Evolutionary conservation across 2,329 filamentous ascomycete genomes (phyloP).

Genomic region (Calonectria montana): DNA sequence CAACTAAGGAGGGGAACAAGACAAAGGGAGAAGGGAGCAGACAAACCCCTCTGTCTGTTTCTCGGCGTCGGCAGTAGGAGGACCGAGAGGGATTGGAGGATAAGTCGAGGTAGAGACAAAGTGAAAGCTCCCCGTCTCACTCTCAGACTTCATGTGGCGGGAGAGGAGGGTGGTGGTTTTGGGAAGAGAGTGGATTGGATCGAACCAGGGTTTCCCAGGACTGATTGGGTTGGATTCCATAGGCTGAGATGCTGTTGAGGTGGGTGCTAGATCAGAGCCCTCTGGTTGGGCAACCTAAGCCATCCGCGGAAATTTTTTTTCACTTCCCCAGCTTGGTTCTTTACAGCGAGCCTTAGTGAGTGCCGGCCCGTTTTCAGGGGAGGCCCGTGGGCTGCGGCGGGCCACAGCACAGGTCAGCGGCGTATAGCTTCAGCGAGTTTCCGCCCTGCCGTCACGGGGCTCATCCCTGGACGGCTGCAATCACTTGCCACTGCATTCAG

Average conservation of each 20-base stretch:
- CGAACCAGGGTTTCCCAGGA: slow-evolving; percentile 14
- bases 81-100: slow-evolving; percentile 14
- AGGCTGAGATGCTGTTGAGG: slow-evolving; percentile 24
- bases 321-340: not conserved
- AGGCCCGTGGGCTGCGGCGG: not conserved
- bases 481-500: not conserved
- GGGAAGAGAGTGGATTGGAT: slow-evolving; percentile 22
- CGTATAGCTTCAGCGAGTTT: not conserved
- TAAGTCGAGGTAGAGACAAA: slow-evolving; percentile 22
- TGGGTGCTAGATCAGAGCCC: slow-evolving; percentile 30
- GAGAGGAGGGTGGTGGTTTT: slow-evolving; percentile 29
- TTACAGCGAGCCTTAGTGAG: slow-evolving; percentile 1
- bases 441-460: not conserved
- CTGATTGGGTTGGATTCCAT: slow-evolving; percentile 33
- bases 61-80: slow-evolving; percentile 16
- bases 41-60: slow-evolving; percentile 17
- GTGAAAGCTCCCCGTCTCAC: slow-evolving; percentile 29
- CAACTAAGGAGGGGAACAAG: not conserved
- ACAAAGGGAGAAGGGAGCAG: slow-evolving; percentile 10
- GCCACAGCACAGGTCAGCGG: not conserved
- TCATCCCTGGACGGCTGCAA: not conserved
- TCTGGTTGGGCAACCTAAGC: slow-evolving; percentile 27
- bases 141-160: slow-evolving; percentile 33
- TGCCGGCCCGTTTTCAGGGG: not conserved
- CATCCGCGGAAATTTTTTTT: slow-evolving; percentile 7